Evolutionary conservation across 2,329 filamentous ascomycete genomes (phyloP), one percentile per base, ranked within the genome.

Genomic region (Alternaria consortialis): DNA sequence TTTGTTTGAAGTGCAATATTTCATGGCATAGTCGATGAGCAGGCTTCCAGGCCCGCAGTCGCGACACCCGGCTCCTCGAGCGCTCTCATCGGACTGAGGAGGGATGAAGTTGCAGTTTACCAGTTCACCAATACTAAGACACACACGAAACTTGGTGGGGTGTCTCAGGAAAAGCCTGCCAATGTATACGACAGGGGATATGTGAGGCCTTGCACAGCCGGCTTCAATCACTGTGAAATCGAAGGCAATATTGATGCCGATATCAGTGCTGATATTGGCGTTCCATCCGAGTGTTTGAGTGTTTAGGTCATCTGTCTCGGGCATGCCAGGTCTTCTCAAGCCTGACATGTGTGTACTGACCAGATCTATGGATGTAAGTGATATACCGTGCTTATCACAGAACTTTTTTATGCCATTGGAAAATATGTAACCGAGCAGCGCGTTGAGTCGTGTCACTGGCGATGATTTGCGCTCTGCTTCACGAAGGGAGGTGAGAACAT

Each of bases 91-190:
- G 29, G 73, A 73, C 52, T 84, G 80, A 5, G 84, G 82, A 3
- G 84, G 85, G 52, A 88, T 85, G 74, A 88, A 87, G 76, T 84
- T 88, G 25, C 89, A 84, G 65, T 86, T 88, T 29, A 84, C 84
- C 40, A 89, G 87, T 32, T 86, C 86, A 51, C 85, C 85, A 54
- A 89, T 88, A 68, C 88, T 88, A 68, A 88, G 85, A 71, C 86
- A 88, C 2, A 84, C 85, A 27, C 87, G 83, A 7, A 87, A 77
- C 73, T 86, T 87, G 4, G 76, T 84, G 0, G 86, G 83, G 66
- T 88, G 84, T 64, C 85, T 84, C n/a, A 89, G 78, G 9, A 88
- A 68, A 4, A 87, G 76, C 0, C 82, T 81, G 64, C 88, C 85
- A 66, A 88, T 85, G 65, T 88, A 86, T 20, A 82, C 84, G 58